These are phyloP conservation scores for Macrocybe gigantea DNA, from an alignment of 768 basidiomycete genomes.

Conservation along the genomic window DNA sequence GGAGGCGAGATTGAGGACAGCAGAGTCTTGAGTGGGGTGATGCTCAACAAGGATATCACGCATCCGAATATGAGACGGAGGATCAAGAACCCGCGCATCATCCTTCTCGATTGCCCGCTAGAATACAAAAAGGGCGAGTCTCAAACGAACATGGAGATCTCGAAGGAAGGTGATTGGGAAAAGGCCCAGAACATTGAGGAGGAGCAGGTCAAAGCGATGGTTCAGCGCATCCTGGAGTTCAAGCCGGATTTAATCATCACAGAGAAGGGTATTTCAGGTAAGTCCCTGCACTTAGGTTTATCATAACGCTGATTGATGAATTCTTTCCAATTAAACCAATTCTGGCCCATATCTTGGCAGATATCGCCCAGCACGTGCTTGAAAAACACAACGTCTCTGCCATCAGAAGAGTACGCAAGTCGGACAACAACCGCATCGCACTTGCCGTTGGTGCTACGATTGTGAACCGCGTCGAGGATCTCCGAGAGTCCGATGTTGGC, in stretches of 20 bases:
- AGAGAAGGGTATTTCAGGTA: slow-evolving; percentile 96
- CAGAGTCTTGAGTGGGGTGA: slow-evolving; percentile 80
- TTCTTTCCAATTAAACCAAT: neutral
- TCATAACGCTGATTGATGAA: neutral
- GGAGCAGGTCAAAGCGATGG: slow-evolving; percentile 88
- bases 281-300: slow-evolving; percentile 18
- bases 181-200: slow-evolving; percentile 93
- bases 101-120: slow-evolving; percentile 89
- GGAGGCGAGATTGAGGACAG: slow-evolving; percentile 97
- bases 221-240: slow-evolving; percentile 82
- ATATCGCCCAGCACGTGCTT: slow-evolving; percentile 90
- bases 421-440: slow-evolving; percentile 97
- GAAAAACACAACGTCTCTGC: slow-evolving; percentile 87
- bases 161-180: slow-evolving; percentile 90
- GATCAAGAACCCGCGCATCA: slow-evolving; percentile 84
- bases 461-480: slow-evolving; percentile 93
- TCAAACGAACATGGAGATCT: slow-evolving; percentile 98
- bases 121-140: slow-evolving; percentile 99
- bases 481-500: slow-evolving; percentile 88
- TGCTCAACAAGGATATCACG: slow-evolving; percentile 99
- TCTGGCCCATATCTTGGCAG: slow-evolving; percentile 29
- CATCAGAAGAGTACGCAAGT: slow-evolving; percentile 95
- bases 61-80: slow-evolving; percentile 94
- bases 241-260: slow-evolving; percentile 94
- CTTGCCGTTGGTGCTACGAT: slow-evolving; percentile 94